Evolutionary conservation across 176 grass and related monocot genomes (phyloP), one percentile per base, ranked within the genome.

Genomic region (Eragrostis curvula): DNA sequence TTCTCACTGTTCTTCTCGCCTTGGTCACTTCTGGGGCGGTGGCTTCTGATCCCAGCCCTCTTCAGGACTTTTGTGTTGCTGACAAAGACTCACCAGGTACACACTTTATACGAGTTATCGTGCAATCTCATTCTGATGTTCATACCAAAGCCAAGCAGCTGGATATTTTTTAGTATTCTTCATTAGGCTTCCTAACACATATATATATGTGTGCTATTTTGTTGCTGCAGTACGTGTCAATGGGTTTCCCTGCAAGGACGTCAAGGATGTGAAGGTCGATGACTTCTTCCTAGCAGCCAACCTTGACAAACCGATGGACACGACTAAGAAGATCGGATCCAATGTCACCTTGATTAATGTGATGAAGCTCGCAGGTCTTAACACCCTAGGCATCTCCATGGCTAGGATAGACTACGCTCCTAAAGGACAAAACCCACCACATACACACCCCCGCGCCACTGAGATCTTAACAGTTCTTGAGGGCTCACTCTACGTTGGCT

Each of bases 171-270:
- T 5, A 27, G n/a, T 5, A 60, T 27, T 3, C 57, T 60, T 60
- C 10, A 60, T 60, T 24, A 28, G 20, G 16, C 44, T 78, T 62
- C 16, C 15, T 77, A 60, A 79, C 47, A 43, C n/a, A n/a, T n/a
- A 60, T 3, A 36, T 36, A 36, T 9, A 58, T 30, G 2, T 30
- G n/a, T 36, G 14, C 0, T 44, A 28, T 18, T 32, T 62, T 12
- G 6, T 63, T 46, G 4, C 20, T 85, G 75, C 77, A 89, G 87
- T 89, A 3, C 30, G 74, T 24, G 80, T 88, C 1, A 88, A 84
- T 57, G 86, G 80, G 17, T 45, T 88, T 7, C 68, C 79, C 0
- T 89, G 87, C 69, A 89, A 82, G 63, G 42, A 72, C 12, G 3
- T n/a, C 1, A 72, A 61, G 1, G 68, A 71, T 6, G 68, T 82